Percentiles rank a stretch among this genome's conserved stretches.
Evolutionary conservation across 176 grass and related monocot species (phyloP).

Genomic region (Rhynchospora breviuscula): DNA sequence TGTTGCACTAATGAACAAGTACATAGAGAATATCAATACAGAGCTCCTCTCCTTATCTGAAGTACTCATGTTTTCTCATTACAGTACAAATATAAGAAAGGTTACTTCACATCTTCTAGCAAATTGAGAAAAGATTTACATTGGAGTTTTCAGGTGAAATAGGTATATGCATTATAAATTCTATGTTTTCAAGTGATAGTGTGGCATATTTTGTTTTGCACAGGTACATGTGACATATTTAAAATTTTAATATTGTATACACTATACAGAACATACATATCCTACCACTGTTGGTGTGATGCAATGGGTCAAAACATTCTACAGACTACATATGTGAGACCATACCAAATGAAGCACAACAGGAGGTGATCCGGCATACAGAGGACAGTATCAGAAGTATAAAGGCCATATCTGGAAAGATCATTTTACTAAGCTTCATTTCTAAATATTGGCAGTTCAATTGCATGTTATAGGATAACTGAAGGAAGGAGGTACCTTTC

Average conservation of each 20-base stretch:
- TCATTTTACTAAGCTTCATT: neutral
- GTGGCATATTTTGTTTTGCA: neutral
- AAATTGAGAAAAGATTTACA: neutral
- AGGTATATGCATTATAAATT: neutral
- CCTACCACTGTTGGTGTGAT: neutral
- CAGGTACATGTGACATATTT: neutral
- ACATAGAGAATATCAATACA: neutral
- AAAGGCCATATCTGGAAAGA: neutral
- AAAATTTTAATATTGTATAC: neutral
- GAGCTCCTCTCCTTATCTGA: neutral
- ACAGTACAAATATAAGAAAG: constrained; percentile 3
- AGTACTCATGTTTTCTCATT: neutral
- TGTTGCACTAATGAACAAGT: neutral
- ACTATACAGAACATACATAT: neutral
- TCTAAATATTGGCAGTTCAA: neutral
- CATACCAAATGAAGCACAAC: neutral
- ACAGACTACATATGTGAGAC: neutral
- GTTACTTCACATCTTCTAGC: neutral
- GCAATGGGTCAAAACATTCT: neutral
- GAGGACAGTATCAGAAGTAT: neutral
- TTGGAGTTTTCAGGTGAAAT: neutral
- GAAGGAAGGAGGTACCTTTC: constrained; percentile 10
- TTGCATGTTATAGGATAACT: neutral
- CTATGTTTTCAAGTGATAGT: neutral
- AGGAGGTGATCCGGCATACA: neutral